Evolutionary conservation across 805 yeast species (phyloP), one percentile per base, ranked within the genome.

Genomic region (Kodamaea fukazawae): DNA sequence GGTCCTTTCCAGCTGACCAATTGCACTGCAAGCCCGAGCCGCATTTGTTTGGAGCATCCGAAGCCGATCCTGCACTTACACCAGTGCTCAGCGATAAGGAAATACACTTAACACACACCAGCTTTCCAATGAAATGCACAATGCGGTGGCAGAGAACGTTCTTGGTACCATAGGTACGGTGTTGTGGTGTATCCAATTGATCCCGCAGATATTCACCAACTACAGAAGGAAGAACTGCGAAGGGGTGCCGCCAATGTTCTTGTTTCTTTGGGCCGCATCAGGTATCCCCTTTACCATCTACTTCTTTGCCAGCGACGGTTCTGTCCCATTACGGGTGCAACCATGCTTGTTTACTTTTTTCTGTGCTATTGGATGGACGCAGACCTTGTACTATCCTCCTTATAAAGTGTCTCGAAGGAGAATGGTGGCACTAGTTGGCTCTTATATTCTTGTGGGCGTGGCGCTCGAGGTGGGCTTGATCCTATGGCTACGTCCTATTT

Each of bases 251-350:
- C 89, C 90, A 4, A n/a, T 75, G 27, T 89, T 91, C 96, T 74
- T 87, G 78, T 75, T 87, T 42, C 60, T 88, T 15, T 90, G 97
- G 96, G 58, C 40, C 3, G 56, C 68, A 6, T 70, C 79, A 55
- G 96, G 95, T 5, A 73, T 88, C 1, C 96, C 96, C 3, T 88
- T 90, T 58, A 80, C 83, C 10, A 82, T 86, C n/a, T 91, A 87
- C 59, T 89, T 90, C 53, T 66, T 86, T 36, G 78, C 81, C 1
- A 78, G 78, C 30, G 75, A 79, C 43, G 81, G 90, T 0, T 81
- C 83, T 36, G 71, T 87, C 2, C 91, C 96, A 0, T 70, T 91
- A 44, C 82, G 83, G 58, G 70, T 91, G 22, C 98, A 91, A 62
- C 97, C 98, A 0, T 89, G 85, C 59, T 59, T 89, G 8, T 90